These are phyloP conservation scores for Gastrolobium bilobum DNA, from an alignment of 306 rosid genomes.

Conservation along the genomic window DNA sequence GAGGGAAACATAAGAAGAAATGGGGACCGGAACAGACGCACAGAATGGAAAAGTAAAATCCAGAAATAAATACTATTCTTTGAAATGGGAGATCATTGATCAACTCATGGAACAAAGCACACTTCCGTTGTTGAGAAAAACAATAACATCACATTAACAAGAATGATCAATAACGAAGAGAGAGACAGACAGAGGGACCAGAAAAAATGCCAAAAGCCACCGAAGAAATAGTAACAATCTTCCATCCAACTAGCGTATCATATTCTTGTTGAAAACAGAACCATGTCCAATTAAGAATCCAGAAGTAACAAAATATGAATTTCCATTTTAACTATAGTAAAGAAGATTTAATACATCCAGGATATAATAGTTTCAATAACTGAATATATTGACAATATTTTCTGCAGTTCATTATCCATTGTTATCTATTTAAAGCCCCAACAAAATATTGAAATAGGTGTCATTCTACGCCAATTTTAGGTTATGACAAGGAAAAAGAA, in stretches of 20 bases:
- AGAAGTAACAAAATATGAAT: background rate
- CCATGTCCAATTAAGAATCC: conserved; percentile 5
- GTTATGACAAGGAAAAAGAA: background rate
- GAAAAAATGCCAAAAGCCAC: background rate
- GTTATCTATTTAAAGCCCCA: conserved; percentile 15
- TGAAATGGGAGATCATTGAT: background rate
- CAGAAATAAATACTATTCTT: background rate
- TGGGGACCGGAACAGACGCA: background rate
- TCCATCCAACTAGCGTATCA: background rate
- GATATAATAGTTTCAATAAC: background rate
- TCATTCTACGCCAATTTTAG: background rate
- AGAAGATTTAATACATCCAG: background rate
- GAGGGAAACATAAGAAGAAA: background rate
- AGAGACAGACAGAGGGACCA: background rate
- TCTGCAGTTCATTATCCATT: background rate
- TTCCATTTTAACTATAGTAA: background rate
- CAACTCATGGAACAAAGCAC: background rate
- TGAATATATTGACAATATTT: background rate
- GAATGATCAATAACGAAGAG: background rate
- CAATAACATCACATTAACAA: background rate
- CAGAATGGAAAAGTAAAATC: background rate
- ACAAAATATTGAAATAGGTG: background rate
- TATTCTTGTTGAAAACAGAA: conserved; percentile 4
- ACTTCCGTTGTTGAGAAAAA: background rate
- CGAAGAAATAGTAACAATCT: background rate